Evolutionary conservation across 2,329 filamentous ascomycete genomes (phyloP).

Genomic region (Aspergillus eucalypticola): DNA sequence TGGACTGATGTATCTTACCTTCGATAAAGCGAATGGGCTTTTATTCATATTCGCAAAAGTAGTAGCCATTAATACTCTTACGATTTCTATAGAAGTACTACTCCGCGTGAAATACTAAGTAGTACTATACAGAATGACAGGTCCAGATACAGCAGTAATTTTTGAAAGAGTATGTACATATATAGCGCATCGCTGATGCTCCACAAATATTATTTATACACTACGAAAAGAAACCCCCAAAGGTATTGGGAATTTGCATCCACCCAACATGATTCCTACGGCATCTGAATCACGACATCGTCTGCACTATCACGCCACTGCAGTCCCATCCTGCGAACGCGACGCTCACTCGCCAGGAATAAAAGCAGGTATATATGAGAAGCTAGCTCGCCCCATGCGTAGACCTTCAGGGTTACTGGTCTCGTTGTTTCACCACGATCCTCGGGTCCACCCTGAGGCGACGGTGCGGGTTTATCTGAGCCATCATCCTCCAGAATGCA

Average conservation of each 20-base stretch:
- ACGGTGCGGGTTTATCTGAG: not conserved
- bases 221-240: not conserved
- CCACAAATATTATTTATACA: not conserved
- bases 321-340: conserved; percentile 58
- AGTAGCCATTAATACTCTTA: too few relatives aligned
- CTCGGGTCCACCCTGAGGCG: conserved; percentile 20
- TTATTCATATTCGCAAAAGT: too few relatives aligned
- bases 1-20: too few relatives aligned
- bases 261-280: conserved; percentile 14
- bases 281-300: conserved; percentile 56
- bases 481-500: conserved; percentile 34
- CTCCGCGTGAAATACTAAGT: too few relatives aligned
- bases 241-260: too few relatives aligned
- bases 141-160: too few relatives aligned
- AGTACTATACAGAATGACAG: too few relatives aligned
- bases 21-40: too few relatives aligned
- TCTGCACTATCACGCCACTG: conserved; percentile 69
- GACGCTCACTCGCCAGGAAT: conserved; percentile 68
- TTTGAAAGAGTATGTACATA: too few relatives aligned
- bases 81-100: too few relatives aligned
- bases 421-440: conserved; percentile 7
- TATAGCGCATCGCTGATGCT: not conserved
- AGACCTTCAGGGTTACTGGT: conserved; percentile 60
- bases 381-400: conserved; percentile 75
- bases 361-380: conserved; percentile 74